phyloP scores from a whole-genome alignment of 495 filamentous ascomycete genomes.

The Daldinia caldariorum region DNA sequence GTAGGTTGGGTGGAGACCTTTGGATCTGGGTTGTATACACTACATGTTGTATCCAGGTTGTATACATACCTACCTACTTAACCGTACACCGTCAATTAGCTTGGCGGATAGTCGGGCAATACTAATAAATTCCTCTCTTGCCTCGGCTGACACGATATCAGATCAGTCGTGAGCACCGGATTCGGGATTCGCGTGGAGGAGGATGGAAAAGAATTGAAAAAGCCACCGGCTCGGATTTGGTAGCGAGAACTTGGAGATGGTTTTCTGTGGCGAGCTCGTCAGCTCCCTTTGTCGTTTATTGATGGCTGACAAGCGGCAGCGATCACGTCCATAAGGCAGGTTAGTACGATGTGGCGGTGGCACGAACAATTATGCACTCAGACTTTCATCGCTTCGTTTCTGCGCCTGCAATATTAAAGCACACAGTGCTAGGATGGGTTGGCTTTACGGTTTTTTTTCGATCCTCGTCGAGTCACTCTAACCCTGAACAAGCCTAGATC shows the following conservation, averaged over 20 bases:
- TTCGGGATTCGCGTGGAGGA: slow-evolving; percentile 19
- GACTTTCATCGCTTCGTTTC: neutral
- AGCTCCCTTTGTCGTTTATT: slow-evolving; percentile 16
- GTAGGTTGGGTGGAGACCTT: slow-evolving; percentile 33
- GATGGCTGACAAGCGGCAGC: slow-evolving; percentile 24
- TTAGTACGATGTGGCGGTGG: slow-evolving; percentile 20
- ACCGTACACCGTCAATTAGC: slow-evolving; percentile 10
- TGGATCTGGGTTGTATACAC: slow-evolving; percentile 31
- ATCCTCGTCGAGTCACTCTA: slow-evolving; percentile 26
- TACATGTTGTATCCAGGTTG: no score
- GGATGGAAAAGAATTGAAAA: slow-evolving; percentile 1
- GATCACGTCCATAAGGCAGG: slow-evolving; percentile 10
- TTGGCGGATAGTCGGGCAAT: neutral
- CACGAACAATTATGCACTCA: slow-evolving; percentile 14
- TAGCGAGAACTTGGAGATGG: slow-evolving; percentile 31
- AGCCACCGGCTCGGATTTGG: slow-evolving; percentile 29
- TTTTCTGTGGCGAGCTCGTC: slow-evolving; percentile 36
- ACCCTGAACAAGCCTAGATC: slow-evolving; percentile 34
- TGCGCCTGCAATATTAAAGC: slow-evolving; percentile 23
- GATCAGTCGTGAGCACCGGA: slow-evolving; percentile 24
- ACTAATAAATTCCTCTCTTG: slow-evolving; percentile 7
- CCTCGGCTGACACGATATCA: slow-evolving; percentile 2
- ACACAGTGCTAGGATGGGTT: slow-evolving; percentile 25
- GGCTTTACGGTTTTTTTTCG: neutral
- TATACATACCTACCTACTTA: slow-evolving; percentile 6